These are phyloP conservation scores for Aureobasidium zeae DNA, from an alignment of 2,329 filamentous ascomycete species.

Conservation along the genomic window DNA sequence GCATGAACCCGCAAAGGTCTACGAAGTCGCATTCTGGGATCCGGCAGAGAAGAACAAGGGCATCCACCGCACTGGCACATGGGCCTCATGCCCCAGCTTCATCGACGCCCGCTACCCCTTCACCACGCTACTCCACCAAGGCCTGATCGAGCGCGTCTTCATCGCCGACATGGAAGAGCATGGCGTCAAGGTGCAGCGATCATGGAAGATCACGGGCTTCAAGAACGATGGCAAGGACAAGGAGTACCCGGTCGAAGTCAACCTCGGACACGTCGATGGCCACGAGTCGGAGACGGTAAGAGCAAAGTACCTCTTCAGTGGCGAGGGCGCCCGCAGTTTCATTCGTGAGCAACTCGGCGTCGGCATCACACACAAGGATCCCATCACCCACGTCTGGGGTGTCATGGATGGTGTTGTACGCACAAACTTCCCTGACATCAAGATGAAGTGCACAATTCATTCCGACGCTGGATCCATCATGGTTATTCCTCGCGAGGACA, in stretches of 20 bases:
- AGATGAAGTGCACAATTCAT: constrained; percentile 61
- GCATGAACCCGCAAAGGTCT: constrained; percentile 77
- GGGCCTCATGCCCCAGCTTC: constrained; percentile 83
- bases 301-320: constrained; percentile 54
- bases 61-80: constrained; percentile 55
- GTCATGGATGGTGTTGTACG: constrained; percentile 58
- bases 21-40: constrained; percentile 59
- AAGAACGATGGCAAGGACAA: constrained; percentile 51
- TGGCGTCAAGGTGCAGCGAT: constrained; percentile 46
- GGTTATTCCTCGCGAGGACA: constrained; percentile 49
- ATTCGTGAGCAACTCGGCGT: constrained; percentile 57
- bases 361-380: constrained; percentile 54
- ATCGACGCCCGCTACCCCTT: constrained; percentile 57
- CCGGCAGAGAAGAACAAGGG: constrained; percentile 43
- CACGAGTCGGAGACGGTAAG: constrained; percentile 55
- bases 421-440: constrained; percentile 55
- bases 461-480: constrained; percentile 55
- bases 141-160: constrained; percentile 53
- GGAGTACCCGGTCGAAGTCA: constrained; percentile 72
- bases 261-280: constrained; percentile 67
- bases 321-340: constrained; percentile 53
- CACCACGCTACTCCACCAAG: constrained; percentile 54
- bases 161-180: constrained; percentile 53
- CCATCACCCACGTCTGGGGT: constrained; percentile 56
- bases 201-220: constrained; percentile 55